These are phyloP conservation scores for Vigna trinervia DNA, from an alignment of 306 rosid genomes.

Conservation along the genomic window DNA sequence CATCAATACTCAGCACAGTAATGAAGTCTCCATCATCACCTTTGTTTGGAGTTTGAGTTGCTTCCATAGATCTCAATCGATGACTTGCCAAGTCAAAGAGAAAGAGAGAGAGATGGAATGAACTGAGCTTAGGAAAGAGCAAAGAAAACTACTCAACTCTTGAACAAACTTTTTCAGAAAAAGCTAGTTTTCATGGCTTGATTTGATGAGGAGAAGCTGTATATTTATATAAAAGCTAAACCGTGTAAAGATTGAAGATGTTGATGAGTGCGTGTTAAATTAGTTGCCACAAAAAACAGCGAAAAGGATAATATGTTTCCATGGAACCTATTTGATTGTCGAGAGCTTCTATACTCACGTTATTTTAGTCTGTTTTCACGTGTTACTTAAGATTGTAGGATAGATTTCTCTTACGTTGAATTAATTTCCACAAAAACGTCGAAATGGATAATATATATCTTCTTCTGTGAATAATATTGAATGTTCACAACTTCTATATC, in stretches of 20 bases:
- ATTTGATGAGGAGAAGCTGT: neutral
- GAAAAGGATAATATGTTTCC: too few species aligned
- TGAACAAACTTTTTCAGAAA: neutral
- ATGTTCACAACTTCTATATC: too few species aligned
- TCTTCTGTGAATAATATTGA: too few species aligned
- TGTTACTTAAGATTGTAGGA: too few species aligned
- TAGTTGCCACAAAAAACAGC: too few species aligned
- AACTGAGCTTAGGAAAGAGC: neutral
- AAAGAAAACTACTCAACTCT: neutral
- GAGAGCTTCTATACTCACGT: too few species aligned
- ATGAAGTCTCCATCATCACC: slow-evolving; percentile 47
- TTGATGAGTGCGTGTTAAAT: too few species aligned
- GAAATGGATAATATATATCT: too few species aligned
- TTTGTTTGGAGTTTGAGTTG: slow-evolving; percentile 45
- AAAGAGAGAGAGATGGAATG: neutral
- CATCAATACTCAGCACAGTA: slow-evolving; percentile 67
- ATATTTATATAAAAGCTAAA: neutral
- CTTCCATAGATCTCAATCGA: slow-evolving; percentile 40
- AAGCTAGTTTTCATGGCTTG: neutral
- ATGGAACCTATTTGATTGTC: too few species aligned
- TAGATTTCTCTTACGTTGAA: too few species aligned
- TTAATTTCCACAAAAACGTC: too few species aligned
- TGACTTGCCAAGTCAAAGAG: neutral
- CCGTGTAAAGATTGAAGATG: neutral
- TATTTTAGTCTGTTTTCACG: too few species aligned